Percentiles rank a stretch among this genome's conserved stretches.
Conservation (phyloP, 805 yeast genomes). For the Monosporozyma aquatica region DNA sequence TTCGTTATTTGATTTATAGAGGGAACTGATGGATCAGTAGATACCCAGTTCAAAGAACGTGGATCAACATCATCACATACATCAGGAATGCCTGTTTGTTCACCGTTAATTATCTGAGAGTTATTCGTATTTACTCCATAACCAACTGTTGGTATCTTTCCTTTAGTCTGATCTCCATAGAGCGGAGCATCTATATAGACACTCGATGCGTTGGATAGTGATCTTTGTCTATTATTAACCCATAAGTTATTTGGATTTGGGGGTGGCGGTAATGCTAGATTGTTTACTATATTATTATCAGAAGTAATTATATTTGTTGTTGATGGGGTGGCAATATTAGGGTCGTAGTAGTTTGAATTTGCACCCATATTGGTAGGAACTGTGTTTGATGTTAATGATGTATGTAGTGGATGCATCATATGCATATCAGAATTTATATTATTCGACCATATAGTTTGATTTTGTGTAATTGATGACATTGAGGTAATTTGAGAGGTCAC, state of each 20-base stretch:
- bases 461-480: slow-evolving; percentile 19
- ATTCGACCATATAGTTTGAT: slow-evolving; percentile 21
- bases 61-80: slow-evolving; percentile 55
- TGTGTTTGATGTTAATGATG: background rate
- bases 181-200: slow-evolving; percentile 26
- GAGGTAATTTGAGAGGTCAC: slow-evolving; percentile 31
- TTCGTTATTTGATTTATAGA: slow-evolving; percentile 64
- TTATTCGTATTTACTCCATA: slow-evolving; percentile 11
- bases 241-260: slow-evolving; percentile 3
- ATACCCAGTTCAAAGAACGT: slow-evolving; percentile 49
- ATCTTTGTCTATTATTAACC: slow-evolving; percentile 19
- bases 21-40: slow-evolving; percentile 61
- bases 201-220: slow-evolving; percentile 29
- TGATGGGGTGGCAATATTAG: slow-evolving; percentile 7
- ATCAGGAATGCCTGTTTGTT: background rate
- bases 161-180: slow-evolving; percentile 14
- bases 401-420: slow-evolving; percentile 14
- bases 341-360: slow-evolving; percentile 15
- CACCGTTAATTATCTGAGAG: background rate
- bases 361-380: slow-evolving; percentile 1
- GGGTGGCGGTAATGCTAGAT: slow-evolving; percentile 4
- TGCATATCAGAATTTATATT: slow-evolving; percentile 13
- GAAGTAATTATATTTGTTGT: slow-evolving; percentile 3
- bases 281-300: slow-evolving; percentile 1
- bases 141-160: background rate